phyloP scores from a whole-genome alignment of 306 rosid genomes.

The Cucurbita moschata region DNA sequence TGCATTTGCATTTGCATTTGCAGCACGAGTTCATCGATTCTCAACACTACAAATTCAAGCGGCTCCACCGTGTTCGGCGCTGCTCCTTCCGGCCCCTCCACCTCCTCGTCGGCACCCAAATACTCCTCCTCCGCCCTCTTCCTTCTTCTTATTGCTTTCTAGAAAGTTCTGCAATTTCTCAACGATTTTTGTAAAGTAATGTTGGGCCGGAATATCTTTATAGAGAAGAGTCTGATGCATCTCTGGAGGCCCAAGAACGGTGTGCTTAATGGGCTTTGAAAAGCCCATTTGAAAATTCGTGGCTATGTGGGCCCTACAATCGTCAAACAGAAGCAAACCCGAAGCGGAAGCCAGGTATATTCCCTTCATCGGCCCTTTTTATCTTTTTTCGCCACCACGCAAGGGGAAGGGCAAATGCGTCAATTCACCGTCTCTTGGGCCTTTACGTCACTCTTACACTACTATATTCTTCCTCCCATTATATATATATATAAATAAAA shows the following conservation, averaged over 20 bases:
- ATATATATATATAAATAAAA: too few species aligned
- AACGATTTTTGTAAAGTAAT: too few species aligned
- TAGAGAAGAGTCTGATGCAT: too few species aligned
- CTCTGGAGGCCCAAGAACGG: too few species aligned
- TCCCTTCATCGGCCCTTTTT: background rate
- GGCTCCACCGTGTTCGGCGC: conserved; percentile 12
- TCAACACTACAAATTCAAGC: conserved; percentile 6
- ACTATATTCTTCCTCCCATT: too few species aligned
- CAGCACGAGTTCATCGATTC: conserved; percentile 7
- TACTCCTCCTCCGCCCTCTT: background rate
- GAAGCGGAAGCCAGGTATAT: background rate
- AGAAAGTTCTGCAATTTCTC: background rate
- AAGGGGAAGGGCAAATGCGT: background rate
- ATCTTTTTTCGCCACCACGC: background rate
- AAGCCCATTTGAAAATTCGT: background rate
- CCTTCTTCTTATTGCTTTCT: background rate
- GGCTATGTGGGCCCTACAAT: background rate
- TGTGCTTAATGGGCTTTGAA: too few species aligned
- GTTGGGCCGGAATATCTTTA: too few species aligned
- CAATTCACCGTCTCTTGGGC: background rate
- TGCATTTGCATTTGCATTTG: too few species aligned
- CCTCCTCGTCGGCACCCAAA: background rate
- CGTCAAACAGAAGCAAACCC: background rate
- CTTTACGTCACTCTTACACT: background rate
- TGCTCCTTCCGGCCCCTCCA: conserved; percentile 1